phyloP scores from a whole-genome alignment of 495 filamentous ascomycete genomes.

The Daldinia caldariorum region DNA sequence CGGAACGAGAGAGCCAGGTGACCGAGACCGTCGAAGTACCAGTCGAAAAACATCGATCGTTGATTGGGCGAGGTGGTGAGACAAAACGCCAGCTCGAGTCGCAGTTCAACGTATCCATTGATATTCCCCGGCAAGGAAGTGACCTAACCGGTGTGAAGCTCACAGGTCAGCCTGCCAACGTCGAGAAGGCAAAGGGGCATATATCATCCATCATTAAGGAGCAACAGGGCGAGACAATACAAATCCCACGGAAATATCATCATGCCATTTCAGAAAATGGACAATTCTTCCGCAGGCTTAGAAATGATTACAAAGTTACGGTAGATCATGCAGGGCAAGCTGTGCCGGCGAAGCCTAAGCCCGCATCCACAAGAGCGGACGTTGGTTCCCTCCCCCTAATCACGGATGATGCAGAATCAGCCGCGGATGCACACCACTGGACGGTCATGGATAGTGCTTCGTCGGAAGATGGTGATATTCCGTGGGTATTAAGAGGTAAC shows the following conservation, averaged over 20 bases:
- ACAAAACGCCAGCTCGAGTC: conserved; percentile 85
- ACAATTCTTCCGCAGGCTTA: conserved; percentile 86
- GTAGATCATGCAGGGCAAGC: conserved; percentile 88
- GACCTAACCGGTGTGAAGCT: conserved; percentile 83
- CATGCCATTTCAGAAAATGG: conserved; percentile 88
- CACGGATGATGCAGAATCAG: conserved; percentile 76
- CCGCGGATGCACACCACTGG: conserved; percentile 78
- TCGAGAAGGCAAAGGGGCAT: conserved; percentile 86
- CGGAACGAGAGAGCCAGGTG: conserved; percentile 80
- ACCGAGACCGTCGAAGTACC: conserved; percentile 81
- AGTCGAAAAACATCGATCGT: conserved; percentile 83
- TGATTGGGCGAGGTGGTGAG: conserved; percentile 93
- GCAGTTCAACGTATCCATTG: conserved; percentile 86
- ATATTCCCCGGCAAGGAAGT: conserved; percentile 81
- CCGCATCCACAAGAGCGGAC: conserved; percentile 57
- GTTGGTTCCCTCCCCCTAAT: conserved; percentile 79
- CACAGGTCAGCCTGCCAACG: conserved; percentile 76
- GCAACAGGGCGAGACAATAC: conserved; percentile 84
- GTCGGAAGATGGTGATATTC: conserved; percentile 76
- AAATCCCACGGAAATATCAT: conserved; percentile 82
- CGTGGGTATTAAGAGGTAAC: conserved; percentile 87
- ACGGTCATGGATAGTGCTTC: conserved; percentile 71
- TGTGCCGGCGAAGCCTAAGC: conserved; percentile 71
- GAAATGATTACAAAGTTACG: conserved; percentile 82
- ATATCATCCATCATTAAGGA: conserved; percentile 83